Base-by-base conservation (phyloP, 768 basidiomycete genomes). In the Asterophora lycoperdoides region DNA sequence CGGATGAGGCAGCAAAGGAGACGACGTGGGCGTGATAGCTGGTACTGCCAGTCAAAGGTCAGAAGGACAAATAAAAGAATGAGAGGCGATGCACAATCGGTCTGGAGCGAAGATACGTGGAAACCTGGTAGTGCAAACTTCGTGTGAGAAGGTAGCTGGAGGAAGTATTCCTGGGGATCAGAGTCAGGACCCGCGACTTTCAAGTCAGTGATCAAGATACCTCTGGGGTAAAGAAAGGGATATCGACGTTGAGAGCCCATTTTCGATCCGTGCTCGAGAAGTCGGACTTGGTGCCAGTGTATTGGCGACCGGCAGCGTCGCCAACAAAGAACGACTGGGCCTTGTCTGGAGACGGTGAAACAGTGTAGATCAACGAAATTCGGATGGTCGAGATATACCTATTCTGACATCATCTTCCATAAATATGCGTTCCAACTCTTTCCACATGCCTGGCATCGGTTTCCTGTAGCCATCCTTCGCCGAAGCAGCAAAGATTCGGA, bases 401-500 rank as follows among this genome's bases (percentile, higher is more conserved):
- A 95, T 86, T 13, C 71, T 63, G 5, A 85, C 66, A 9, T 77
- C 76, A 29, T 80, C 76, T 49, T 76, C 67, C 5, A 63, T 65
- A 57, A 83, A 89, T 32, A 89, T 71, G 2, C 69, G 71, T 56
- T 83, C 78, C 39, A 94, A 66, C 53, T 84, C 83, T 48, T 77
- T 71, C 83, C 86, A 95, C 77, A 94, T 92, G 2, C 91, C 91
- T 9, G 80, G 81, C 73, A 89, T 84, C 3, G 93, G 93, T 64
- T 96, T 96, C 13, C 93, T 73, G 57, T 79, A 90, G 28, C 74
- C 74, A 57, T 95, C 92, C 54, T 75, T 81, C 5, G 75, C 80
- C 1, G 76, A 81, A 0, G 92, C 92, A 7, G 88, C 93, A 48
- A 93, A 77, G 30, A 95, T 55, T 37, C 79, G 80, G 58, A 96